Conservation (phyloP, 2,329 filamentous ascomycete genomes). For the Trichoderma polysporum region DNA sequence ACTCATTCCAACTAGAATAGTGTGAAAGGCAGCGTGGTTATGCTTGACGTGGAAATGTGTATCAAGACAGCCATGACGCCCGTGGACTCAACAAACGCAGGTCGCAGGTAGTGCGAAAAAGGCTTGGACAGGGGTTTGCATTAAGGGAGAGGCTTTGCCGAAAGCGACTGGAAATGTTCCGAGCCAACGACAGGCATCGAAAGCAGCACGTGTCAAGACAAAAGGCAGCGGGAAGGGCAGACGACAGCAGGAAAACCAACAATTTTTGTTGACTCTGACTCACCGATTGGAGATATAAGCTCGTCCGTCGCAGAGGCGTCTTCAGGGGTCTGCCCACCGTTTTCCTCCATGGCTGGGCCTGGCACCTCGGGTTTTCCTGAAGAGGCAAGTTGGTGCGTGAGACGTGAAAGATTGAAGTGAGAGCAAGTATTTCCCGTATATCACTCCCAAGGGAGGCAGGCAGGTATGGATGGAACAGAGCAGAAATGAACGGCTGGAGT, state of each 20-base stretch:
- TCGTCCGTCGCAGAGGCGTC: constrained; percentile 43
- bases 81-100: neutral
- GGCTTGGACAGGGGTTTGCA: constrained; percentile 1
- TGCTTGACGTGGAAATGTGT: neutral
- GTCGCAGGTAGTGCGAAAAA: neutral
- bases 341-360: constrained; percentile 36
- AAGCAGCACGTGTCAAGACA: constrained; percentile 48
- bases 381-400: constrained; percentile 20
- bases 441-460: neutral
- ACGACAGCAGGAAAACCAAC: constrained; percentile 42
- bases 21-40: neutral
- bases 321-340: constrained; percentile 47
- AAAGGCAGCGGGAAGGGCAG: constrained; percentile 41
- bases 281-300: constrained; percentile 57
- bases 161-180: neutral
- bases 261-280: constrained; percentile 45
- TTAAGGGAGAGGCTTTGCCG: neutral
- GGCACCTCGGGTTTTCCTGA: constrained; percentile 14
- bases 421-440: neutral
- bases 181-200: constrained; percentile 47
- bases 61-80: neutral
- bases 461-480: neutral
- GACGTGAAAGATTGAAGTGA: neutral
- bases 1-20: neutral
- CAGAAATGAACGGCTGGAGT: neutral